Base-by-base conservation (phyloP, 1,284 basidiomycete species). In the Chiua sp. region DNA sequence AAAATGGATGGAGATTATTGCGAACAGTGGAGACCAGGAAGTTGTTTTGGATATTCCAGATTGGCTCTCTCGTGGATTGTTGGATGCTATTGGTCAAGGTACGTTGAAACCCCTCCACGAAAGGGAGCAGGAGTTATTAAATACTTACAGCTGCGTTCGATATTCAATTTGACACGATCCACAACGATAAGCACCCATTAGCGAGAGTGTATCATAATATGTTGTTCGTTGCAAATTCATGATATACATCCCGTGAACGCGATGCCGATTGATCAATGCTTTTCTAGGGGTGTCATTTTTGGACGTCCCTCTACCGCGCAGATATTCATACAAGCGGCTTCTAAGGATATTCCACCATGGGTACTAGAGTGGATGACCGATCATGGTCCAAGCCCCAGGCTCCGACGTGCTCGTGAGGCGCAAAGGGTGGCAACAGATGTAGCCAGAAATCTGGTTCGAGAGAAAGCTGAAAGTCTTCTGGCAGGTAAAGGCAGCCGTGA, bases 1-100 rank as follows among this genome's bases (percentile, higher is more conserved):
- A 18, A 78, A 77, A 66, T 84, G 82, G 85, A 78, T 71, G 55
- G 80, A 84, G 32, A 66, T 75, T 6, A 68, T 82, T 22, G 64
- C 56, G 8, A 67, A 65, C 10, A 67, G 63, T 15, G 47, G 63
- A 0, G 69, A 73, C 6, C 65, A 73, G 7, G 72, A 75, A 3
- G 67, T 56, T n/a, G 72, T 79, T 26, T 58, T 85, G 13, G 76
- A 88, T 62, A 61, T 82, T 12, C 64, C 75, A 15, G 23, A 58
- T 8, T 82, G 79, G 78, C 51, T 76, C 23, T 77, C 78, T 42
- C 74, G 77, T 12, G 78, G 77, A 4, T 75, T 79, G 13, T 62
- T 83, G 51, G 82, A 83, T 69, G 77, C 78, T 8, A 79, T 83
- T 42, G 82, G 80, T 6, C 72, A 78, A 68, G 78, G 82, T 80